Evolutionary conservation across 2,329 filamentous ascomycete genomes (phyloP).

Genomic region (Biscogniauxia sp.): DNA sequence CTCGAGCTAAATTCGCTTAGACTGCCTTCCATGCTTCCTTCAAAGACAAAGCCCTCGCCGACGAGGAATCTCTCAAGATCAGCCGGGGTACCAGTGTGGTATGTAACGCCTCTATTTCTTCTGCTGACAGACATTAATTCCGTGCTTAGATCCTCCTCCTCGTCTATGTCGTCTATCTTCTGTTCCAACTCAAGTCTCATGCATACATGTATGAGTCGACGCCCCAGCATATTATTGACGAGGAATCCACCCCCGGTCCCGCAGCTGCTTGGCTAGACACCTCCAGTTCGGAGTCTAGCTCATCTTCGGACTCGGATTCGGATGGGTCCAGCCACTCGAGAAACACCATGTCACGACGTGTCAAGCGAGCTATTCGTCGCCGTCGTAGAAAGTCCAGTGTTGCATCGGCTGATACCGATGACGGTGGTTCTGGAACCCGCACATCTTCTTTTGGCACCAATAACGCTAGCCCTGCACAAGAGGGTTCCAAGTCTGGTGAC

Average conservation of each 20-base stretch:
- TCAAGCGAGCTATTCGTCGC: conserved; percentile 73
- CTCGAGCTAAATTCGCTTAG: conserved; percentile 48
- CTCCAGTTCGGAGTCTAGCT: conserved; percentile 55
- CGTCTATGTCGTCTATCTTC: conserved; percentile 78
- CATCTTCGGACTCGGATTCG: conserved; percentile 64
- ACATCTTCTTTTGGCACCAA: conserved; percentile 43
- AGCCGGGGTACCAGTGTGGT: conserved; percentile 87
- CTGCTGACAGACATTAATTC: conserved; percentile 19
- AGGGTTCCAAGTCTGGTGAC: conserved; percentile 40
- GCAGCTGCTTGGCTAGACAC: conserved; percentile 78
- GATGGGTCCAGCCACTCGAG: conserved; percentile 61
- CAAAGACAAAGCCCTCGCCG: conserved; percentile 57
- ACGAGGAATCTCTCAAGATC: conserved; percentile 73
- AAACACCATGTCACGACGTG: conserved; percentile 68
- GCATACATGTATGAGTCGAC: conserved; percentile 90
- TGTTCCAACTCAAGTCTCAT: conserved; percentile 91
- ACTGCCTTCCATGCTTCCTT: conserved; percentile 94
- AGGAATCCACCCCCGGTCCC: conserved; percentile 83
- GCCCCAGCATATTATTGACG: conserved; percentile 88
- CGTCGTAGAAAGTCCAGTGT: conserved; percentile 75
- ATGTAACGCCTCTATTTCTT: conserved; percentile 34
- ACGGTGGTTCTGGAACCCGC: conserved; percentile 31
- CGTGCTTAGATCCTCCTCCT: conserved; percentile 64
- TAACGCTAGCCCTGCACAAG: conserved; percentile 33
- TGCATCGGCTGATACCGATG: conserved; percentile 61